phyloP scores from a whole-genome alignment of 2,329 filamentous ascomycete species.

The Rhynchosporium agropyri region DNA sequence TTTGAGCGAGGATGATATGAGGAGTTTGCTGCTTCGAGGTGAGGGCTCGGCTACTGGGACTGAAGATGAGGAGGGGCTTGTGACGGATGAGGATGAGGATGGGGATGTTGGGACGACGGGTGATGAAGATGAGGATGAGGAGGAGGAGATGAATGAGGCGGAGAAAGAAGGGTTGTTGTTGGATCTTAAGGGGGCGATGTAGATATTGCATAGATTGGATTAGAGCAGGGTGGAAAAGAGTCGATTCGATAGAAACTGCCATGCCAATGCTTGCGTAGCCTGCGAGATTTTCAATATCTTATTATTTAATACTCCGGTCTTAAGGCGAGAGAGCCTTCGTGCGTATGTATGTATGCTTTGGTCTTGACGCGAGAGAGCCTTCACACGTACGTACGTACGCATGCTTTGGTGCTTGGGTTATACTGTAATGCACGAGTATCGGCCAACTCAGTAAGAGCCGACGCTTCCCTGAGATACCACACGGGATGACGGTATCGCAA shows the following conservation, averaged over 20 bases:
- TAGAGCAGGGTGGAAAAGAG: background rate
- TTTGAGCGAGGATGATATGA: conserved; percentile 62
- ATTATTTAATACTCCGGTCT: background rate
- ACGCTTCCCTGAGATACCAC: too few species aligned
- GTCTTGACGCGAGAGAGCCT: too few species aligned
- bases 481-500: too few species aligned
- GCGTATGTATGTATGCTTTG: too few species aligned
- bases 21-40: conserved; percentile 48
- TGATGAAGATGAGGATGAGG: background rate
- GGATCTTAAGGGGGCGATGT: conserved; percentile 7
- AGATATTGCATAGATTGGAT: background rate
- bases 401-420: too few species aligned
- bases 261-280: background rate
- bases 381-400: too few species aligned
- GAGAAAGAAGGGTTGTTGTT: conserved; percentile 11
- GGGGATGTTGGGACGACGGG: background rate
- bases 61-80: conserved; percentile 39
- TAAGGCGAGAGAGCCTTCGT: too few species aligned
- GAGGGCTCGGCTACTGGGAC: conserved; percentile 36
- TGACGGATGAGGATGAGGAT: background rate
- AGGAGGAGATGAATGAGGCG: background rate
- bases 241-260: background rate
- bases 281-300: background rate
- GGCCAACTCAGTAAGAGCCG: too few species aligned
- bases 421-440: too few species aligned